Conservation (phyloP, 169 alveolate genomes). For the Plasmodium gallinaceum region DNA sequence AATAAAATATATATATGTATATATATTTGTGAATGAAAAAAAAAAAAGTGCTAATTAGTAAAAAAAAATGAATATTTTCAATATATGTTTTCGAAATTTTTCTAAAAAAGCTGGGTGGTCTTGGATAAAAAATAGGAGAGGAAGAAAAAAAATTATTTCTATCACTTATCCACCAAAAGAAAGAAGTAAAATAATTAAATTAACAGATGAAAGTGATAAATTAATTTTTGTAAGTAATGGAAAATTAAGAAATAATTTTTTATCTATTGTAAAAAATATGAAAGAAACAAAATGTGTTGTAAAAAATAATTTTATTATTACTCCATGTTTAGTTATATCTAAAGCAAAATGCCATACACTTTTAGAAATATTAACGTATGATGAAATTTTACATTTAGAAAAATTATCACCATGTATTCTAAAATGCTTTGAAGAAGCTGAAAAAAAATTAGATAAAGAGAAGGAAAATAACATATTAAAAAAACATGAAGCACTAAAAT, state of each 20-base stretch:
- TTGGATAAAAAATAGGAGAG: slow-evolving; percentile 77
- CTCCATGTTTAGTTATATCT: slow-evolving; percentile 74
- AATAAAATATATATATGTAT: slow-evolving; percentile 7
- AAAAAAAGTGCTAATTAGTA: background rate
- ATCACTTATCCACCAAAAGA: slow-evolving; percentile 73
- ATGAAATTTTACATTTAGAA: slow-evolving; percentile 75
- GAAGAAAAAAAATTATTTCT: slow-evolving; percentile 73
- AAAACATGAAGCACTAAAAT: slow-evolving; percentile 72
- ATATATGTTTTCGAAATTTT: slow-evolving; percentile 39
- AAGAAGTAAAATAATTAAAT: slow-evolving; percentile 71
- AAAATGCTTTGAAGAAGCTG: slow-evolving; percentile 72
- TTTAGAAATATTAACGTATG: slow-evolving; percentile 71
- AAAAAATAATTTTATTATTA: slow-evolving; percentile 44
- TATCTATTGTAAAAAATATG: slow-evolving; percentile 57
- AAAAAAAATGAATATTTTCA: slow-evolving; percentile 29
- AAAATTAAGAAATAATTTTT: slow-evolving; percentile 61
- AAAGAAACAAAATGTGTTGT: slow-evolving; percentile 76
- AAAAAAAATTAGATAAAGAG: slow-evolving; percentile 27
- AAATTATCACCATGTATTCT: slow-evolving; percentile 38
- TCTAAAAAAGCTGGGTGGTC: slow-evolving; percentile 79
- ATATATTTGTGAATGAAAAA: background rate
- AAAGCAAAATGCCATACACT: slow-evolving; percentile 77
- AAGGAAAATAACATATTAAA: slow-evolving; percentile 32
- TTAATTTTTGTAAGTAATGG: slow-evolving; percentile 75
- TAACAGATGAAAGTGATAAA: slow-evolving; percentile 74